Evolutionary conservation across 306 rosid genomes (phyloP).

Genomic region (Inga laurina): DNA sequence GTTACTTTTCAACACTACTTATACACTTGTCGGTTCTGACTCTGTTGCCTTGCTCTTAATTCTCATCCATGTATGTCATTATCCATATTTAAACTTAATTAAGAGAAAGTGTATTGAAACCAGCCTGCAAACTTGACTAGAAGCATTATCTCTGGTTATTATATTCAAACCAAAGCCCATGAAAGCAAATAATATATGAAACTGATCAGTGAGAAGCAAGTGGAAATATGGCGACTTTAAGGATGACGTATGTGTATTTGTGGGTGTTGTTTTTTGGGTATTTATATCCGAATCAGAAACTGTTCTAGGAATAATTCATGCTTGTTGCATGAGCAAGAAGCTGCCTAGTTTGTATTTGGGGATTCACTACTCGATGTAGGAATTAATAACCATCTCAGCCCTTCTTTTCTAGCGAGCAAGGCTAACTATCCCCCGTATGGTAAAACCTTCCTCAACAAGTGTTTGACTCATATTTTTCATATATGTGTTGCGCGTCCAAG

Average conservation of each 20-base stretch:
- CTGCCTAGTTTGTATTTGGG: constrained; percentile 49
- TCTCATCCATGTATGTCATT: not conserved
- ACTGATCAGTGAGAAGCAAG: not conserved
- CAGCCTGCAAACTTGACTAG: not conserved
- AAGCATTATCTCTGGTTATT: not conserved
- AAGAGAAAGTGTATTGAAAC: not conserved
- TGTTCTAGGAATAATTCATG: not conserved
- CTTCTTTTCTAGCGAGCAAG: constrained; percentile 9
- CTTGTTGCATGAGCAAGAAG: not conserved
- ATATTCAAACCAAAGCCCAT: not conserved
- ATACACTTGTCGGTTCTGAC: no score
- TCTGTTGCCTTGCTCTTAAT: no score
- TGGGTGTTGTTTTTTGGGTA: not conserved
- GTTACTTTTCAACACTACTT: no score
- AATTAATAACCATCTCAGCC: constrained; percentile 41
- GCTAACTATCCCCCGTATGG: constrained; percentile 13
- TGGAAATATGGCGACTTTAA: not conserved
- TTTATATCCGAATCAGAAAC: not conserved
- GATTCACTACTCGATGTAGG: constrained; percentile 60
- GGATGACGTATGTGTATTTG: not conserved
- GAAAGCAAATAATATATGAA: not conserved
- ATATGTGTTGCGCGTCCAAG: no score
- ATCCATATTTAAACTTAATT: not conserved
- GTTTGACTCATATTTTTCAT: no score
- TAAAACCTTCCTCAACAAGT: no score